Evolutionary conservation across 495 filamentous ascomycete species (phyloP).

Genomic region (Darksidea phi): DNA sequence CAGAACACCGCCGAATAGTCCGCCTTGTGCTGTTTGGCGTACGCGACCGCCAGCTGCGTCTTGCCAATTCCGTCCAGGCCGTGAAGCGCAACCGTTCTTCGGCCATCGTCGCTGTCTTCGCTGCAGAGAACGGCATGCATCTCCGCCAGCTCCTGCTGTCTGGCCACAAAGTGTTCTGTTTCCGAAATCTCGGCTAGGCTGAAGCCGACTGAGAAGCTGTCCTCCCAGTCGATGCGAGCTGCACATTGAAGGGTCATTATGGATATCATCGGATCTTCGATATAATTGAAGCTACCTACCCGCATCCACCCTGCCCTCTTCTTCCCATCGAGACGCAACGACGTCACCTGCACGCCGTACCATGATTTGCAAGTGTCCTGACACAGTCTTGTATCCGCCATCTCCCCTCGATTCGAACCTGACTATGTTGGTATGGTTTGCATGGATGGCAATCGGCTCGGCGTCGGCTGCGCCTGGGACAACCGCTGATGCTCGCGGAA

Average conservation of each 20-base stretch:
- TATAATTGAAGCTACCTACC: slow-evolving; percentile 29
- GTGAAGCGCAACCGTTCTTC: slow-evolving; percentile 1
- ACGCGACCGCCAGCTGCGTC: slow-evolving; percentile 16
- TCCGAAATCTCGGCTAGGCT: slow-evolving; percentile 18
- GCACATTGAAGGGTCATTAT: too few relatives aligned
- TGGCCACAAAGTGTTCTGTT: slow-evolving; percentile 27
- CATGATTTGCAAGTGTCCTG: slow-evolving; percentile 37
- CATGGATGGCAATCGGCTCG: slow-evolving; percentile 43
- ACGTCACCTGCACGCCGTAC: slow-evolving; percentile 16
- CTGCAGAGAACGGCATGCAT: slow-evolving; percentile 22
- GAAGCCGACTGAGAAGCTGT: slow-evolving; percentile 19
- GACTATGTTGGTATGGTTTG: slow-evolving; percentile 45
- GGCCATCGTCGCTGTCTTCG: background rate
- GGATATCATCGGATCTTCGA: too few relatives aligned
- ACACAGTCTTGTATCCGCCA: slow-evolving; percentile 37
- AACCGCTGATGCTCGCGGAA: slow-evolving; percentile 44
- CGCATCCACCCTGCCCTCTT: slow-evolving; percentile 23
- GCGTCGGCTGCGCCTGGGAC: slow-evolving; percentile 37
- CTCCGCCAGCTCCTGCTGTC: slow-evolving; percentile 20
- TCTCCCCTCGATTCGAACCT: slow-evolving; percentile 39
- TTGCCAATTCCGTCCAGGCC: slow-evolving; percentile 26
- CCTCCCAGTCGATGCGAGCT: slow-evolving; percentile 22
- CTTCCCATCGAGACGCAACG: slow-evolving; percentile 19
- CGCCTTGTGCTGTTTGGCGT: slow-evolving; percentile 5
- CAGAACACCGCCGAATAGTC: slow-evolving; percentile 24